Percentiles rank a stretch among this genome's conserved stretches.
phyloP scores from a whole-genome alignment of 257 asterid species.

The Solanum medicagineum region DNA sequence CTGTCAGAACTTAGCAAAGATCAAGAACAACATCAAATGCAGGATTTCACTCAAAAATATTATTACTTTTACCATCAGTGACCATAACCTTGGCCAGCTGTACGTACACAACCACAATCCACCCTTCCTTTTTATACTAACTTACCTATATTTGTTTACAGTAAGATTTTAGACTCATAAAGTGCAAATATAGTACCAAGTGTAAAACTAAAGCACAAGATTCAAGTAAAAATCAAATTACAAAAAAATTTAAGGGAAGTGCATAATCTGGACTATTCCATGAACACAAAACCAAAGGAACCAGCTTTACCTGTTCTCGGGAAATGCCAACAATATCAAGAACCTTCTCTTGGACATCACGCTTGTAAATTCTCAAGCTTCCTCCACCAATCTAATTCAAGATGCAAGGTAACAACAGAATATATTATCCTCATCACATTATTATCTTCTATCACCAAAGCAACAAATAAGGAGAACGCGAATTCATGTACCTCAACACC shows the following conservation, averaged over 20 bases:
- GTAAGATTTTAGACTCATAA: neutral
- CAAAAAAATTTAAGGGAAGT: neutral
- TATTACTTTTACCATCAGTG: neutral
- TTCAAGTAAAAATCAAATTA: neutral
- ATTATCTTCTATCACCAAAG: neutral
- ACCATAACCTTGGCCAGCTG: neutral
- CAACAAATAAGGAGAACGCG: neutral
- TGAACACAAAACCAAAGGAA: neutral
- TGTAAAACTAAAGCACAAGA: neutral
- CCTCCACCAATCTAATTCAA: slow-evolving; percentile 84
- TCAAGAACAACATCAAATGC: neutral
- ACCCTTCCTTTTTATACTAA: neutral
- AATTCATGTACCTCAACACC: slow-evolving; percentile 73
- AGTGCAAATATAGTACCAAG: neutral
- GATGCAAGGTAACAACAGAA: neutral
- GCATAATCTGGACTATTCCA: neutral
- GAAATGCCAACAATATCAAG: slow-evolving; percentile 80
- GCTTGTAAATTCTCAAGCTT: slow-evolving; percentile 92
- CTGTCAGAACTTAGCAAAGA: neutral
- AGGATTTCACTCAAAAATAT: neutral
- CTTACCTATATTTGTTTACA: neutral
- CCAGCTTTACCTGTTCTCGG: slow-evolving; percentile 45
- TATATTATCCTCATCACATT: neutral
- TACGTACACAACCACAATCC: neutral
- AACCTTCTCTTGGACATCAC: slow-evolving; percentile 89